A percentile compares a stretch with the other conserved stretches of the same genome.
Evolutionary conservation across 495 filamentous ascomycete species (phyloP).

Genomic region (Coniosporium apollinis): DNA sequence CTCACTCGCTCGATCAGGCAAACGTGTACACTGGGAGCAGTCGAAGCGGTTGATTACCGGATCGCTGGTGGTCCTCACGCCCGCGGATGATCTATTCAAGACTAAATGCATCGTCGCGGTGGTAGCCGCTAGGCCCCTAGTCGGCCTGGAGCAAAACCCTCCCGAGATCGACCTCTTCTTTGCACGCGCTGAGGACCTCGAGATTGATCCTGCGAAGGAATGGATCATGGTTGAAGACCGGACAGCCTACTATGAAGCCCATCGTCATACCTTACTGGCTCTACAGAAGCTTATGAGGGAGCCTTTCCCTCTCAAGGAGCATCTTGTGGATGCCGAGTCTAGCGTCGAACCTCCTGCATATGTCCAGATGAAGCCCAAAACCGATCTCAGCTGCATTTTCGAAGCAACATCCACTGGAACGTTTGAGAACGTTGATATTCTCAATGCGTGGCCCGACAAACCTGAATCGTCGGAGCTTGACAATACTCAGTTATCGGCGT

Average conservation of each 20-base stretch:
- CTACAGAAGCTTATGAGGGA: slow-evolving; percentile 53
- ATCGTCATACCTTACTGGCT: slow-evolving; percentile 51
- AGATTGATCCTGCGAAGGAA: slow-evolving; percentile 52
- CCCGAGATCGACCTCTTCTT: slow-evolving; percentile 67
- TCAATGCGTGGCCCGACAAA: slow-evolving; percentile 32
- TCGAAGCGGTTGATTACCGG: slow-evolving; percentile 57
- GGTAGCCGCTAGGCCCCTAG: slow-evolving; percentile 52
- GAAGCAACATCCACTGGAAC: slow-evolving; percentile 3
- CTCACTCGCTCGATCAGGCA: slow-evolving; percentile 46
- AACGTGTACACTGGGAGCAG: slow-evolving; percentile 60
- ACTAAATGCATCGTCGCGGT: slow-evolving; percentile 52
- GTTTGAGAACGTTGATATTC: slow-evolving; percentile 28
- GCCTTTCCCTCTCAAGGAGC: slow-evolving; percentile 43
- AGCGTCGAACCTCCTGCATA: slow-evolving; percentile 33
- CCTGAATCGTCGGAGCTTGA: slow-evolving; percentile 39
- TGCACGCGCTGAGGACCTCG: slow-evolving; percentile 36
- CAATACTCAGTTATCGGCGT: slow-evolving; percentile 47
- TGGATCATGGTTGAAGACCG: slow-evolving; percentile 67
- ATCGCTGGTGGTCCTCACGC: slow-evolving; percentile 52
- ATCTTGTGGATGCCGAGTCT: slow-evolving; percentile 37
- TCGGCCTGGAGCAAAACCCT: slow-evolving; percentile 43
- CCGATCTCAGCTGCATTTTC: slow-evolving; percentile 30
- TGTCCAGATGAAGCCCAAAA: slow-evolving; percentile 26
- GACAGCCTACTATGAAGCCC: slow-evolving; percentile 55
- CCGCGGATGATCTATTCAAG: slow-evolving; percentile 44